phyloP scores from a whole-genome alignment of 768 basidiomycete species.

The Neoboletus magnificus region DNA sequence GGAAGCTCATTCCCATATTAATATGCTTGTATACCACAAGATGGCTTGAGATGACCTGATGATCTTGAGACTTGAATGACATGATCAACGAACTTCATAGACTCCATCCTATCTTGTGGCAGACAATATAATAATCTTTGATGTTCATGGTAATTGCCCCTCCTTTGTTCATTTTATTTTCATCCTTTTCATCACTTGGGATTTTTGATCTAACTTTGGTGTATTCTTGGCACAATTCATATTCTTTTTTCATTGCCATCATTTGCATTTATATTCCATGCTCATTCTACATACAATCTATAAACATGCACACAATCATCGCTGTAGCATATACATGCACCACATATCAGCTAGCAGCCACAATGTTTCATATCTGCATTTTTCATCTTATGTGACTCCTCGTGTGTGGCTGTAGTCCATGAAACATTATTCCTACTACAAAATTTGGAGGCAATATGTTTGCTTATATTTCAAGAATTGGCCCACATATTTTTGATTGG shows the following conservation, averaged over 20 bases:
- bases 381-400: background rate
- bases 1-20: constrained; percentile 63
- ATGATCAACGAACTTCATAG: background rate
- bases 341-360: background rate
- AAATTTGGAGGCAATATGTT: too few species aligned
- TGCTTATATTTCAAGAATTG: too few species aligned
- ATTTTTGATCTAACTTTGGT: background rate
- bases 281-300: constrained; percentile 1
- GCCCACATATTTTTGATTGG: too few species aligned
- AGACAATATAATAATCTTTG: constrained; percentile 11
- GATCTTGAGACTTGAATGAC: background rate
- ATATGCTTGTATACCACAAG: constrained; percentile 44
- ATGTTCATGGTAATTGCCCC: constrained; percentile 15
- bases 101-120: background rate
- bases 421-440: too few species aligned
- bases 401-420: constrained; percentile 16
- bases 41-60: background rate
- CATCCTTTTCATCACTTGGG: background rate
- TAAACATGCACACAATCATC: background rate
- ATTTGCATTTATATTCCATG: background rate
- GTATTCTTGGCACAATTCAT: background rate
- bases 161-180: background rate
- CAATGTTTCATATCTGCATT: background rate
- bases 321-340: constrained; percentile 18
- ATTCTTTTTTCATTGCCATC: background rate